Evolutionary conservation across 23 red algal species (phyloP).

Genomic region (Cyanidium caldarium): DNA sequence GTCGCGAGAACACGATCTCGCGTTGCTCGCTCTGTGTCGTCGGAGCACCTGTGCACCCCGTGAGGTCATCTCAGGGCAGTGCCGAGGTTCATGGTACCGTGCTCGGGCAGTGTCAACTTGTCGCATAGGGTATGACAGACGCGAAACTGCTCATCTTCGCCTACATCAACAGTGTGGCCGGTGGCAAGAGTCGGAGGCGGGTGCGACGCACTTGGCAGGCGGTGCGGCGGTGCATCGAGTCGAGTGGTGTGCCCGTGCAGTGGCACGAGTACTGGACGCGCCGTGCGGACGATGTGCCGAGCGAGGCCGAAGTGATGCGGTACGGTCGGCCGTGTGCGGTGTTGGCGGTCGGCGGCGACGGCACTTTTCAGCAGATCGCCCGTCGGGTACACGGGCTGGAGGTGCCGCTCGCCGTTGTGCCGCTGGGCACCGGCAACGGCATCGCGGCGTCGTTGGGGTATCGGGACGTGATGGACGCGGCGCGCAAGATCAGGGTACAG

Average conservation of each 20-base stretch:
- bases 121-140: too few relatives aligned
- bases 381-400: background rate
- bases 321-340: background rate
- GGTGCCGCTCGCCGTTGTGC: background rate
- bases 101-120: too few relatives aligned
- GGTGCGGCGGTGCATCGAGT: background rate
- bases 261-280: background rate
- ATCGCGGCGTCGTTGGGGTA: background rate
- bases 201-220: background rate
- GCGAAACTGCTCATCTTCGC: too few relatives aligned
- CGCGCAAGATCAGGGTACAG: background rate
- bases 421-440: constrained; percentile 1
- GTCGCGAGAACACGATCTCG: too few relatives aligned
- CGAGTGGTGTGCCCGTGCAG: background rate
- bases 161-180: background rate
- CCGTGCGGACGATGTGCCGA: background rate
- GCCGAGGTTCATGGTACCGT: too few relatives aligned
- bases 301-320: background rate
- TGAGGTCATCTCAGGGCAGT: too few relatives aligned
- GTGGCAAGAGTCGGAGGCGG: background rate
- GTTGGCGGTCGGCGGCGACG: background rate
- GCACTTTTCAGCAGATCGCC: background rate
- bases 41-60: too few relatives aligned
- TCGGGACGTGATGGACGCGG: background rate
- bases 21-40: too few relatives aligned